These are phyloP conservation scores for Nicotiana sylvestris DNA, from an alignment of 257 asterid genomes.

Conservation along the genomic window DNA sequence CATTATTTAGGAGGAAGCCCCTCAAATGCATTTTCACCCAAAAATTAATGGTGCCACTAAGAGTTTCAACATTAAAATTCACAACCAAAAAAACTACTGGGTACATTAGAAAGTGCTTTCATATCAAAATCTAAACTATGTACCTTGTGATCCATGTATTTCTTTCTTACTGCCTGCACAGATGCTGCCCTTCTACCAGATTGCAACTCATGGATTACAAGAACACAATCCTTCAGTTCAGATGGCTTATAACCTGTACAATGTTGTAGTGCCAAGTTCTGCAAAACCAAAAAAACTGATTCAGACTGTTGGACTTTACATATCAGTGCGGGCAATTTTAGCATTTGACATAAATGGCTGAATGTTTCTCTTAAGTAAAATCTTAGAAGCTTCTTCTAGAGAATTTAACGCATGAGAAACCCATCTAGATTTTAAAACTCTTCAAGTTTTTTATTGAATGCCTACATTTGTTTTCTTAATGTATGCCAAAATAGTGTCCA, in stretches of 20 bases:
- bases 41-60: background rate
- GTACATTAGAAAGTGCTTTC: background rate
- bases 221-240: conserved; percentile 58
- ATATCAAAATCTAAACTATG: background rate
- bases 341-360: background rate
- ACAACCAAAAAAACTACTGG: background rate
- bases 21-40: background rate
- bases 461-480: background rate
- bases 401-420: background rate
- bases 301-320: background rate
- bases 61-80: background rate
- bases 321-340: background rate
- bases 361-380: background rate
- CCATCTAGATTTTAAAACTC: background rate
- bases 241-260: conserved; percentile 56
- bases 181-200: conserved; percentile 12
- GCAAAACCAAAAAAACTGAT: conserved; percentile 11
- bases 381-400: background rate
- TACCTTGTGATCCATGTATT: conserved; percentile 34
- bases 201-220: conserved; percentile 28
- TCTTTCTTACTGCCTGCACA: conserved; percentile 24
- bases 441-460: background rate
- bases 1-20: background rate
- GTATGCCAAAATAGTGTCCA: no score
- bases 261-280: conserved; percentile 56